Percentiles rank a stretch among this genome's conserved stretches.
These are phyloP conservation scores for Rhizomucor pusillus DNA, from an alignment of 371 early-diverging fungal genomes.

Conservation along the genomic window DNA sequence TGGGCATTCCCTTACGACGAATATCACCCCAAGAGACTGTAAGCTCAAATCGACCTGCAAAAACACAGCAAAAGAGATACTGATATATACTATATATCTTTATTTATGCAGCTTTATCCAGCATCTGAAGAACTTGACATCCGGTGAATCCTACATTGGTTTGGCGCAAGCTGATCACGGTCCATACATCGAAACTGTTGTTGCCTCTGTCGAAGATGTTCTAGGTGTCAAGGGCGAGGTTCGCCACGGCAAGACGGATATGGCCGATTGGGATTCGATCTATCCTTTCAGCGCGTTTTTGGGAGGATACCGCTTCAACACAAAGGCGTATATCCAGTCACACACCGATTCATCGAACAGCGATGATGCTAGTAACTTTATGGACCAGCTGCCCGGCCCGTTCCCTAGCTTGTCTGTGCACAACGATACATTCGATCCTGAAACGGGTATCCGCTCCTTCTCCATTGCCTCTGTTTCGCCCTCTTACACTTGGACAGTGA, in stretches of 20 bases:
- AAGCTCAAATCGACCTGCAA: no score
- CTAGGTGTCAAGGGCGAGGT: slow-evolving; percentile 34
- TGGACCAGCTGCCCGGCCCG: slow-evolving; percentile 33
- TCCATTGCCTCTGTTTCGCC: slow-evolving; percentile 54
- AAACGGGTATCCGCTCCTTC: slow-evolving; percentile 51
- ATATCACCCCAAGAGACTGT: slow-evolving; percentile 65
- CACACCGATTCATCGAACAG: slow-evolving; percentile 16
- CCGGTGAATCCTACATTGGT: slow-evolving; percentile 55
- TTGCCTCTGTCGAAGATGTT: slow-evolving; percentile 39
- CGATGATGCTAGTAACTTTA: neutral
- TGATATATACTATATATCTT: no score
- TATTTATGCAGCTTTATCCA: slow-evolving; percentile 50
- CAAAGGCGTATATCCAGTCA: slow-evolving; percentile 48
- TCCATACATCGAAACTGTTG: slow-evolving; percentile 49
- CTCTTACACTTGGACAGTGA: slow-evolving; percentile 65
- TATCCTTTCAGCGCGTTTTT: slow-evolving; percentile 72
- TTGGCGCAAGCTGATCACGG: slow-evolving; percentile 67
- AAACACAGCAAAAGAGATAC: no score
- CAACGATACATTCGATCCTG: slow-evolving; percentile 48
- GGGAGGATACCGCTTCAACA: slow-evolving; percentile 60
- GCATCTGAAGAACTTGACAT: slow-evolving; percentile 64
- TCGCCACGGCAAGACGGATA: slow-evolving; percentile 30
- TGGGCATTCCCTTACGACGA: slow-evolving; percentile 59
- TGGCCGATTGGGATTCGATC: slow-evolving; percentile 61
- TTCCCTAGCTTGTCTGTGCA: slow-evolving; percentile 43